A percentile compares a stretch with the other conserved stretches of the same genome.
phyloP scores from a whole-genome alignment of 805 yeast genomes.

The Barnettozyma pratensis region DNA sequence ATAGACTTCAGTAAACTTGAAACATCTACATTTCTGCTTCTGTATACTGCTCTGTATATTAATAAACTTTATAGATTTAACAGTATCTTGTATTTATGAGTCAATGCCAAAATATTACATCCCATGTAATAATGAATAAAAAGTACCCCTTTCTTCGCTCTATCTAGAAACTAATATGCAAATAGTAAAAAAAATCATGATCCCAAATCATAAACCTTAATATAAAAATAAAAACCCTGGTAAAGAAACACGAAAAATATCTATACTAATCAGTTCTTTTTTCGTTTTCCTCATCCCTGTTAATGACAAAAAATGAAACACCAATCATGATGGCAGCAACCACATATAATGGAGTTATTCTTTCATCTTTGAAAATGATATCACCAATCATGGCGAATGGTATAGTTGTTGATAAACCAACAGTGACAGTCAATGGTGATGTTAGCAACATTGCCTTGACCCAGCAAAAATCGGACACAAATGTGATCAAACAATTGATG shows the following conservation, averaged over 20 bases:
- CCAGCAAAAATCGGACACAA: slow-evolving; percentile 91
- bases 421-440: slow-evolving; percentile 91
- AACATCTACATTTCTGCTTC: neutral
- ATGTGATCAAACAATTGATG: slow-evolving; percentile 70
- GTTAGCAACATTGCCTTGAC: slow-evolving; percentile 91
- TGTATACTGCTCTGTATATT: neutral
- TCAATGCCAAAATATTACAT: too few species aligned
- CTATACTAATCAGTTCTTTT: slow-evolving; percentile 16
- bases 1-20: neutral
- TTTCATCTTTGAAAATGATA: slow-evolving; percentile 60
- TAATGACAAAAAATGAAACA: slow-evolving; percentile 77
- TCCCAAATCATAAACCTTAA: too few species aligned
- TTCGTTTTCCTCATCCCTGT: slow-evolving; percentile 71
- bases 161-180: too few species aligned
- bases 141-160: too few species aligned
- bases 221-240: too few species aligned
- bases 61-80: neutral
- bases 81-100: too few species aligned
- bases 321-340: slow-evolving; percentile 80
- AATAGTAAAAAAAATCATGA: too few species aligned
- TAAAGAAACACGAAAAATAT: too few species aligned
- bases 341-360: slow-evolving; percentile 56
- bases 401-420: slow-evolving; percentile 87
- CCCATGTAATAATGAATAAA: too few species aligned
- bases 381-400: slow-evolving; percentile 95